Percentiles rank a stretch among this genome's conserved stretches.
Conservation (phyloP, 148 eudicot genomes). For the Fallopia convolvulus region DNA sequence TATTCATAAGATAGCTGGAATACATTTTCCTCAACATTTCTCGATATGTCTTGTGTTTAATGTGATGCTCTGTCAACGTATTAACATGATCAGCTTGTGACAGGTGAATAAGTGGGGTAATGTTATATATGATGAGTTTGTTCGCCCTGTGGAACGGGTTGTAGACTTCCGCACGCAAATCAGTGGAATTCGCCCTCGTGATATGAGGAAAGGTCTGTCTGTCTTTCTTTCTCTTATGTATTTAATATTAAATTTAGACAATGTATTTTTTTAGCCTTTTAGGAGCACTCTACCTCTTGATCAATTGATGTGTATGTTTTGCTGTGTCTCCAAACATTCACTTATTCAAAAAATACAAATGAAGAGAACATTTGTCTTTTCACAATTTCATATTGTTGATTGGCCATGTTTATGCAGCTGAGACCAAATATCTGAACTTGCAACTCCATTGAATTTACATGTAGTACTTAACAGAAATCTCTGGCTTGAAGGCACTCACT, state of each 20-base stretch:
- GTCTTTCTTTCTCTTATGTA: neutral
- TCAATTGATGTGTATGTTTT: neutral
- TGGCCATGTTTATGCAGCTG: neutral
- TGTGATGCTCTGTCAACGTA: neutral
- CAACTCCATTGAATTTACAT: neutral
- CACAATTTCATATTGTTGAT: neutral
- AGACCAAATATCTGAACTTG: neutral
- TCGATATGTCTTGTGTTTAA: neutral
- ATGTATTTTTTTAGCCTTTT: too few species aligned
- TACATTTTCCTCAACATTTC: neutral
- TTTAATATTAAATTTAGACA: neutral
- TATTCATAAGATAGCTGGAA: neutral
- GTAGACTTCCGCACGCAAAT: slow-evolving; percentile 95
- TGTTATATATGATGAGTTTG: slow-evolving; percentile 82
- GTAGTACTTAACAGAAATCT: neutral
- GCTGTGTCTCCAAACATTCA: neutral
- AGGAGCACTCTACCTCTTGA: neutral
- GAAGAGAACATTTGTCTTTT: neutral
- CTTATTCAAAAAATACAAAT: neutral
- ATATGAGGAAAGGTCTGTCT: slow-evolving; percentile 64
- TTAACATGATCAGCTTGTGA: slow-evolving; percentile 29
- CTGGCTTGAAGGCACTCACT: neutral
- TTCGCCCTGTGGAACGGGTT: slow-evolving; percentile 83
- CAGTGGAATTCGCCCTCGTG: slow-evolving; percentile 87
- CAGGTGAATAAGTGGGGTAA: slow-evolving; percentile 99